Percentiles rank a stretch among this genome's conserved stretches.
These are phyloP conservation scores for Codiaeum variegatum DNA, from an alignment of 441 rosid species.

Conservation along the genomic window DNA sequence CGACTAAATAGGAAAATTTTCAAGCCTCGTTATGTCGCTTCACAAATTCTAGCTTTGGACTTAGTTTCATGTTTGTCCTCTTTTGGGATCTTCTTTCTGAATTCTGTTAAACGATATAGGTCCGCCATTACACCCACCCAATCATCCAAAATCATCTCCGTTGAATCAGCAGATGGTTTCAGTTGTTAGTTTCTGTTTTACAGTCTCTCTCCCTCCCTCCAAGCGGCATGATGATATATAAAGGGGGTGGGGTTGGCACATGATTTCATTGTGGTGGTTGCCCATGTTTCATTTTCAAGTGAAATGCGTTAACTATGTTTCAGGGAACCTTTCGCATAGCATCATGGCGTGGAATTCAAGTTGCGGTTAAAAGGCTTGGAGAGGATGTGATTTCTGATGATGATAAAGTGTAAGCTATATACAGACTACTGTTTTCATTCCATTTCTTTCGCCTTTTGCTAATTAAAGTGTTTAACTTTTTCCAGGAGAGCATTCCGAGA, in stretches of 20 bases:
- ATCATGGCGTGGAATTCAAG: constrained; percentile 88
- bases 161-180: background rate
- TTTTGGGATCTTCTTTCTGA: too few species aligned
- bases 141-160: too few species aligned
- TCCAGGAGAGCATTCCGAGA: constrained; percentile 78
- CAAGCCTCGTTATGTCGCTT: background rate
- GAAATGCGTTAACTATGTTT: constrained; percentile 14
- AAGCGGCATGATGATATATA: too few species aligned
- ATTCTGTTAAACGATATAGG: too few species aligned
- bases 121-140: too few species aligned
- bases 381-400: constrained; percentile 68
- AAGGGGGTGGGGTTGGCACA: too few species aligned
- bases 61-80: too few species aligned
- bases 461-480: constrained; percentile 15
- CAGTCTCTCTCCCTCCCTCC: background rate
- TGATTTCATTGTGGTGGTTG: too few species aligned
- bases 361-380: constrained; percentile 82
- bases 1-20: background rate
- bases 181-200: background rate
- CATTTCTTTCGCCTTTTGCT: background rate
- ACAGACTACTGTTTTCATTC: background rate
- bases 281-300: background rate
- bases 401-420: constrained; percentile 70
- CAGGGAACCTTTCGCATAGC: constrained; percentile 85
- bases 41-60: background rate